These are phyloP conservation scores for Pseudonitzschia delicatissima DNA, from an alignment of 108 stramenopile species.

Conservation along the genomic window DNA sequence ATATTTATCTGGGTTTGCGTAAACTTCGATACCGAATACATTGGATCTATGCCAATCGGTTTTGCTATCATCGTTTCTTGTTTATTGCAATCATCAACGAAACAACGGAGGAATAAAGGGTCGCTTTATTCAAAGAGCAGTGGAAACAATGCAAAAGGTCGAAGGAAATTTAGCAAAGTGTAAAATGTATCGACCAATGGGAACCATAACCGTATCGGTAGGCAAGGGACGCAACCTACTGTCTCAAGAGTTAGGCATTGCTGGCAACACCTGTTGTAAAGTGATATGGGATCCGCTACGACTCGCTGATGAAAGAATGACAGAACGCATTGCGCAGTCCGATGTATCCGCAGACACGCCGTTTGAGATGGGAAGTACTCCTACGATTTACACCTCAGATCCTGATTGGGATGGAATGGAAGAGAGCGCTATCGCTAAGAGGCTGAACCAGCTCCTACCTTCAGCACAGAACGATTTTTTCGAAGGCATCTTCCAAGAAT, in stretches of 20 bases:
- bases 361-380: conserved; percentile 61
- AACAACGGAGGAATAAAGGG: conserved; percentile 37
- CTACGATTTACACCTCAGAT: conserved; percentile 48
- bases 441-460: conserved; percentile 65
- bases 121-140: conserved; percentile 55
- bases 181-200: conserved; percentile 59
- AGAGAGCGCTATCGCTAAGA: conserved; percentile 49
- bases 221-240: conserved; percentile 57
- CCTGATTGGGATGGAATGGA: conserved; percentile 59
- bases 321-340: conserved; percentile 22
- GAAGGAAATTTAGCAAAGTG: conserved; percentile 47
- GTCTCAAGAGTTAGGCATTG: conserved; percentile 66
- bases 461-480: conserved; percentile 25
- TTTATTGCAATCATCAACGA: conserved; percentile 41
- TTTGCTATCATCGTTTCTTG: conserved; percentile 48
- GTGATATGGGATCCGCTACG: conserved; percentile 60
- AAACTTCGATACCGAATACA: conserved; percentile 42
- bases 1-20: conserved; percentile 35
- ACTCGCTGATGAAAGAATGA: conserved; percentile 33
- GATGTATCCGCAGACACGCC: conserved; percentile 49
- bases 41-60: conserved; percentile 48
- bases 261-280: conserved; percentile 64
- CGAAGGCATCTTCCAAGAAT: neutral
- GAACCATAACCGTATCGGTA: conserved; percentile 45
- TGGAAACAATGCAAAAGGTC: conserved; percentile 47